A percentile compares a stretch with the other conserved stretches of the same genome.
phyloP scores from a whole-genome alignment of 306 rosid genomes.

The Medicago ruthenica region DNA sequence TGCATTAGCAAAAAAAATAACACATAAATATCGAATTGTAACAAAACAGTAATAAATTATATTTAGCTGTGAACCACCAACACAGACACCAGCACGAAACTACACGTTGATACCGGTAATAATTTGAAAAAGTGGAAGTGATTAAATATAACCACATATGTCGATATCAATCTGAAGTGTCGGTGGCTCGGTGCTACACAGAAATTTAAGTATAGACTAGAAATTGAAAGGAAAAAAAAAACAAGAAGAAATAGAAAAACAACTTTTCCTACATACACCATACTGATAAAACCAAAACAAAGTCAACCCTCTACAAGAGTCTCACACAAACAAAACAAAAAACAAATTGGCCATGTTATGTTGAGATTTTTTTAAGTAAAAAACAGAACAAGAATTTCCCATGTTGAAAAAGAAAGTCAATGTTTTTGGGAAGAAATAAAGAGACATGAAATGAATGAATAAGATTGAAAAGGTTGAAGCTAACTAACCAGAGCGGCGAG shows the following conservation, averaged over 20 bases:
- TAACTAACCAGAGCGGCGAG: slow-evolving; percentile 34
- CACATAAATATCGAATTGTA: slow-evolving; percentile 20
- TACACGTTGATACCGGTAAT: no score
- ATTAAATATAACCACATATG: no score
- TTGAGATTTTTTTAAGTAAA: neutral
- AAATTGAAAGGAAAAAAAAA: neutral
- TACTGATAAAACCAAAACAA: slow-evolving; percentile 10
- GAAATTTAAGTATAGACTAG: neutral
- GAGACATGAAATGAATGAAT: no score
- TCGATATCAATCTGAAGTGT: no score
- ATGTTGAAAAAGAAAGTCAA: neutral
- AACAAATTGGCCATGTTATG: neutral
- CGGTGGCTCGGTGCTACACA: no score
- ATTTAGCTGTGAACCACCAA: no score
- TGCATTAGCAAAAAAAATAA: slow-evolving; percentile 43
- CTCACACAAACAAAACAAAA: slow-evolving; percentile 5
- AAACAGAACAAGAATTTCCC: neutral
- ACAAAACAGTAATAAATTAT: neutral
- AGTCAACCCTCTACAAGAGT: slow-evolving; percentile 28
- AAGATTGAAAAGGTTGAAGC: neutral
- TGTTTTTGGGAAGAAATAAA: neutral
- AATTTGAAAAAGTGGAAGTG: no score
- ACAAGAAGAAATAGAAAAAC: neutral
- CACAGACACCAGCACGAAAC: no score
- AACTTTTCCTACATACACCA: slow-evolving; percentile 5